Conservation (phyloP, 306 rosid genomes). For the Quillaja saponaria region DNA sequence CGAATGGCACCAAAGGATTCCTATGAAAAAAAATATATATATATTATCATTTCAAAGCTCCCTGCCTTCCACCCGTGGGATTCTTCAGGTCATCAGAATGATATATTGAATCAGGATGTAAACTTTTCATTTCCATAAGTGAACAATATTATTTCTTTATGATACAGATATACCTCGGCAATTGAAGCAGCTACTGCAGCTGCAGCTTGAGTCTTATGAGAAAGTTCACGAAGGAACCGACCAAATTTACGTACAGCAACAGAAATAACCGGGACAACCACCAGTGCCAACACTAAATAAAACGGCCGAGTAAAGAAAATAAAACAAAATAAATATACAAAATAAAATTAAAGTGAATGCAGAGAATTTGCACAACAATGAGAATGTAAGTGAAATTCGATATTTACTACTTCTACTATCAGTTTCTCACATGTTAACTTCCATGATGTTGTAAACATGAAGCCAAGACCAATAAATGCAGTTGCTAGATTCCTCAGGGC, state of each 20-base stretch:
- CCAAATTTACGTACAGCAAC: slow-evolving; percentile 77
- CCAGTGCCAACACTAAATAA: slow-evolving; percentile 67
- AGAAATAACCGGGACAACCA: slow-evolving; percentile 71
- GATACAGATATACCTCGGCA: slow-evolving; percentile 58
- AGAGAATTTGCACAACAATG: slow-evolving; percentile 7
- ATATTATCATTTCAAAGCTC: slow-evolving; percentile 21
- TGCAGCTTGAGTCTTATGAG: slow-evolving; percentile 84
- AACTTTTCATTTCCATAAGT: too few relatives aligned
- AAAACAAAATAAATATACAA: not conserved
- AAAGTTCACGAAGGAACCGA: slow-evolving; percentile 76
- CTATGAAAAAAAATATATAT: slow-evolving; percentile 36
- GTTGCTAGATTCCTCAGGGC: slow-evolving; percentile 71
- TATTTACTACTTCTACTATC: slow-evolving; percentile 17
- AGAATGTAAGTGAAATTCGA: slow-evolving; percentile 5
- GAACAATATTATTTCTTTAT: not conserved
- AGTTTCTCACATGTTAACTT: slow-evolving; percentile 64
- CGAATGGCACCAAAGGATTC: slow-evolving; percentile 86
- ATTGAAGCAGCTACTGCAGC: slow-evolving; percentile 81
- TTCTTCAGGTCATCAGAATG: too few relatives aligned
- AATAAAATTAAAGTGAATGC: slow-evolving; percentile 25
- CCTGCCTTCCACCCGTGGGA: not conserved
- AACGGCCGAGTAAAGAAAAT: not conserved
- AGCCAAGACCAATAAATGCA: slow-evolving; percentile 65
- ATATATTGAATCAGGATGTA: too few relatives aligned
- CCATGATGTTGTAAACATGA: slow-evolving; percentile 83